Evolutionary conservation across 2,329 filamentous ascomycete species (phyloP).

Genomic region (Cordyceps farinosa): DNA sequence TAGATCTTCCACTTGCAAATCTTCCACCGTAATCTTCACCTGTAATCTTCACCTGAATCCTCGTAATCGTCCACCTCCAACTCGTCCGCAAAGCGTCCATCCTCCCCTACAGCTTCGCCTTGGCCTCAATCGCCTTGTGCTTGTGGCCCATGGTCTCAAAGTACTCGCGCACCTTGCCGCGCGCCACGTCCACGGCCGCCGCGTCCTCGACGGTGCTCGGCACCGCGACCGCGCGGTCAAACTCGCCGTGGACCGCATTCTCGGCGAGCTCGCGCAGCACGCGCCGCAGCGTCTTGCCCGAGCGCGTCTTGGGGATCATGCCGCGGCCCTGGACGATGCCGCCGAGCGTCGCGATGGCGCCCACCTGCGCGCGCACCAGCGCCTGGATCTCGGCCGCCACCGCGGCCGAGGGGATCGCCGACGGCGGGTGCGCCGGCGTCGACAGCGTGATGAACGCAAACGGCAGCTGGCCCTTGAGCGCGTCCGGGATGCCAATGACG

Average conservation of each 20-base stretch:
- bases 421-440: slow-evolving; percentile 44
- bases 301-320: slow-evolving; percentile 88
- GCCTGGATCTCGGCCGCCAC: slow-evolving; percentile 63
- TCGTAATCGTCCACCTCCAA: too few relatives aligned
- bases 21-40: too few relatives aligned
- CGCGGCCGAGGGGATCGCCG: slow-evolving; percentile 45
- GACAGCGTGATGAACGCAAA: slow-evolving; percentile 76
- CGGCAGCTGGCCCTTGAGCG: slow-evolving; percentile 83
- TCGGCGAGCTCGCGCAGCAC: slow-evolving; percentile 82
- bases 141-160: slow-evolving; percentile 52
- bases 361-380: slow-evolving; percentile 75
- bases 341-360: slow-evolving; percentile 79
- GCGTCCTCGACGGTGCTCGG: slow-evolving; percentile 85
- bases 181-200: slow-evolving; percentile 69
- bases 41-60: too few relatives aligned
- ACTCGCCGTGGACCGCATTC: slow-evolving; percentile 71
- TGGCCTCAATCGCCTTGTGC: slow-evolving; percentile 47
- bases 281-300: slow-evolving; percentile 83
- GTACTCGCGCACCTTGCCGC: slow-evolving; percentile 69
- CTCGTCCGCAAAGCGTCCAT: too few relatives aligned
- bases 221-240: slow-evolving; percentile 66
- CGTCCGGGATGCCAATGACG: slow-evolving; percentile 80
- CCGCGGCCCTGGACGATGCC: slow-evolving; percentile 80
- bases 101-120: slow-evolving; percentile 47
- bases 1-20: neutral